A percentile compares a stretch with the other conserved stretches of the same genome.
Evolutionary conservation across 768 basidiomycete genomes (phyloP).

Genomic region (Galerina marginata): DNA sequence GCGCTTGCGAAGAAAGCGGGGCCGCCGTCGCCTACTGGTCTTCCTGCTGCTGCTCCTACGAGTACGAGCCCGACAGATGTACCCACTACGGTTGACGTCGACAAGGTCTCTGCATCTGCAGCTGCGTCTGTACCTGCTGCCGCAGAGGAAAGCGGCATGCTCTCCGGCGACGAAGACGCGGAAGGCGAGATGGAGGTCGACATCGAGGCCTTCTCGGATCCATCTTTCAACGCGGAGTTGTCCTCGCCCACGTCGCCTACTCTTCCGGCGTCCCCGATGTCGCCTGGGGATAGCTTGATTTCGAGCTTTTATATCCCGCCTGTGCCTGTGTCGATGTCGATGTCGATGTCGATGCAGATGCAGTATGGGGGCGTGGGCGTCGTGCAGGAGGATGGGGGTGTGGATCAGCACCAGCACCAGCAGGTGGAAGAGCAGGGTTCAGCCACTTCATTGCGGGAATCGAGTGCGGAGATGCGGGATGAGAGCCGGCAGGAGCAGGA

Average conservation of each 20-base stretch:
- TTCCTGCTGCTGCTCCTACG: background rate
- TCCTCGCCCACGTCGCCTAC: constrained; percentile 29
- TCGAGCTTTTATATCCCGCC: constrained; percentile 37
- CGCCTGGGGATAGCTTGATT: constrained; percentile 13
- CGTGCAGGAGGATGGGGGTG: no score
- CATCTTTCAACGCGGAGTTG: constrained; percentile 44
- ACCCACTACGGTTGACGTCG: background rate
- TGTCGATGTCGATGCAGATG: background rate
- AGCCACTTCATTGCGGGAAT: no score
- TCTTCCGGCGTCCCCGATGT: constrained; percentile 7
- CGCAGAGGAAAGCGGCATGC: background rate
- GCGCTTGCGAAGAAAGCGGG: no score
- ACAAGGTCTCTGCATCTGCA: constrained; percentile 9
- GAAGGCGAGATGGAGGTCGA: constrained; percentile 41
- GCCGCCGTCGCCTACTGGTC: background rate
- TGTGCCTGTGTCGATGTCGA: background rate
- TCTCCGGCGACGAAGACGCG: constrained; percentile 28
- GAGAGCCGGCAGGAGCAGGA: background rate
- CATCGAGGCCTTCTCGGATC: constrained; percentile 40
- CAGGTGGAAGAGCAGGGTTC: no score
- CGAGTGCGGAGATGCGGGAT: no score
- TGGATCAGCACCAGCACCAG: no score
- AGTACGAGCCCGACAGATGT: background rate
- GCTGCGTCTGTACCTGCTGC: background rate
- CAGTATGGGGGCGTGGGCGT: no score